A percentile compares a stretch with the other conserved stretches of the same genome.
Evolutionary conservation across 805 yeast species (phyloP).

Genomic region (Zygosaccharomyces siamensis): DNA sequence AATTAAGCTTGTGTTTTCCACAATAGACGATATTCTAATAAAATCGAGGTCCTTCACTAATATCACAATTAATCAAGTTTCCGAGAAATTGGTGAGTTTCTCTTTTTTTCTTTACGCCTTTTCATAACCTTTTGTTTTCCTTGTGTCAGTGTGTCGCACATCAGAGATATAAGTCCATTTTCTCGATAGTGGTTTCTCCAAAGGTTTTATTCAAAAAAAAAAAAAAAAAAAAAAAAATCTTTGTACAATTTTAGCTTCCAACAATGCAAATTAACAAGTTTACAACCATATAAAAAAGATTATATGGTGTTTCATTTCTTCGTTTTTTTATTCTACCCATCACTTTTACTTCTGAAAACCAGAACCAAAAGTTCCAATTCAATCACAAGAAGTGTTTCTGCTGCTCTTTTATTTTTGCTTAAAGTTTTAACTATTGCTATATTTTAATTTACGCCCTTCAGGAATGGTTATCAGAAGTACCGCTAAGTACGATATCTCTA

Average conservation of each 20-base stretch:
- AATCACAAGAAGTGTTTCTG: too few species aligned
- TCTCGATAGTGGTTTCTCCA: background rate
- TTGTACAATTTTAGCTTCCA: background rate
- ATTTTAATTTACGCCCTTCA: background rate
- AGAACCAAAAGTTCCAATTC: background rate
- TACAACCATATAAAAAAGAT: background rate
- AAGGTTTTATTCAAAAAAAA: background rate
- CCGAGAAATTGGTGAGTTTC: background rate
- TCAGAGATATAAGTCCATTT: background rate
- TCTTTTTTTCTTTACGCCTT: background rate
- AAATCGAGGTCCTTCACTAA: background rate
- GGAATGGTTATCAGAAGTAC: background rate
- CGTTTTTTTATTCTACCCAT: background rate
- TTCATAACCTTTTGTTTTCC: background rate
- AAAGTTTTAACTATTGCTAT: background rate
- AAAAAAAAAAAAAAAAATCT: background rate
- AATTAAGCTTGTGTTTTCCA: too few species aligned
- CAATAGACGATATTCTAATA: too few species aligned
- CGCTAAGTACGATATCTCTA: background rate
- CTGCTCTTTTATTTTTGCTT: background rate
- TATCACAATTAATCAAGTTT: background rate
- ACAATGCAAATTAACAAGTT: background rate
- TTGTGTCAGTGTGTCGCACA: slow-evolving; percentile 2
- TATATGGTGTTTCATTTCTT: too few species aligned
- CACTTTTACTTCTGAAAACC: background rate